Percentiles rank a stretch among this genome's conserved stretches.
Conservation (phyloP, 2,329 filamentous ascomycete genomes). For the Claviceps pusilla region DNA sequence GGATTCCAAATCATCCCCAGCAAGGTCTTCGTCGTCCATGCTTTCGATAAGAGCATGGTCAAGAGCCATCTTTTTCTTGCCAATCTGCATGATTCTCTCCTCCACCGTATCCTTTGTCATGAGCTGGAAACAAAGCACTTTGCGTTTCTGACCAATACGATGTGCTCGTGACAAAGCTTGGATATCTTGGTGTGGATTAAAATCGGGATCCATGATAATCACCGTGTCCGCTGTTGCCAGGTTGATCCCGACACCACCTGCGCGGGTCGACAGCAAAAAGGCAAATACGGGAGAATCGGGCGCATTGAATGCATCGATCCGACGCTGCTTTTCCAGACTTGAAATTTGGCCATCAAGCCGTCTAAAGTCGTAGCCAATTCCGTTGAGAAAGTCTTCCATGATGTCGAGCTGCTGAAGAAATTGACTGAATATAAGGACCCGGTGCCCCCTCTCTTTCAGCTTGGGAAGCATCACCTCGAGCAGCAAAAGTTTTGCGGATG, state of each 20-base stretch:
- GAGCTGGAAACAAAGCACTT: slow-evolving; percentile 87
- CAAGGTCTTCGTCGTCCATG: slow-evolving; percentile 72
- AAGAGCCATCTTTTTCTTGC: slow-evolving; percentile 86
- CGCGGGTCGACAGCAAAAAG: slow-evolving; percentile 83
- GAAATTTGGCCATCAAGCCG: slow-evolving; percentile 76
- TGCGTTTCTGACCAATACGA: slow-evolving; percentile 89
- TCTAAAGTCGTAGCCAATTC: slow-evolving; percentile 56
- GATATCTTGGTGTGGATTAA: slow-evolving; percentile 95
- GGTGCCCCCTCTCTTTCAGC: slow-evolving; percentile 68
- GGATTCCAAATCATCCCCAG: slow-evolving; percentile 65
- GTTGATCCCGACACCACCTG: slow-evolving; percentile 94
- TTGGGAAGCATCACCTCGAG: slow-evolving; percentile 78
- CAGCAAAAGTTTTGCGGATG: slow-evolving; percentile 75
- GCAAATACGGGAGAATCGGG: slow-evolving; percentile 71
- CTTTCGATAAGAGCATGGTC: slow-evolving; percentile 90
- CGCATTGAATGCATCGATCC: slow-evolving; percentile 87
- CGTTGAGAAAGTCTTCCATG: slow-evolving; percentile 77
- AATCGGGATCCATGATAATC: slow-evolving; percentile 92
- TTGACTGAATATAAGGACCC: slow-evolving; percentile 90
- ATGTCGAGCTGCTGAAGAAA: slow-evolving; percentile 82
- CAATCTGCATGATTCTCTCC: slow-evolving; percentile 92
- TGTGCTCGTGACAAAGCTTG: slow-evolving; percentile 90
- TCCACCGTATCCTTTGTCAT: slow-evolving; percentile 82
- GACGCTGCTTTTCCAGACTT: slow-evolving; percentile 78
- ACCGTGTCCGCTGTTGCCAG: slow-evolving; percentile 93